Percentiles rank a stretch among this genome's conserved stretches.
phyloP scores from a whole-genome alignment of 257 asterid genomes.

The Nemophila menziesii region DNA sequence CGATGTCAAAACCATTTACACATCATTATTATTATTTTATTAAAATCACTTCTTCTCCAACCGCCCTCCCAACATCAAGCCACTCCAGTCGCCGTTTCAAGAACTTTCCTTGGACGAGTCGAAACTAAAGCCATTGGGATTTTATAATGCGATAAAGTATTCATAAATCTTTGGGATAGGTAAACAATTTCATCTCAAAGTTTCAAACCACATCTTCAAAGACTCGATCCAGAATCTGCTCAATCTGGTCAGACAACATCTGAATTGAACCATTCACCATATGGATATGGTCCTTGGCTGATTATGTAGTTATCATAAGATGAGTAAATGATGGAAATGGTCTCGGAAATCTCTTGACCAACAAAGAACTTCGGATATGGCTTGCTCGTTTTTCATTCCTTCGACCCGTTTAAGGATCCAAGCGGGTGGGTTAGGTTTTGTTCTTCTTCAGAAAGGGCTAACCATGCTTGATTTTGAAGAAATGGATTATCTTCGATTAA shows the following conservation, averaged over 20 bases:
- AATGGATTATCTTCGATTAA: slow-evolving; percentile 73
- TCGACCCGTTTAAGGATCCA: slow-evolving; percentile 64
- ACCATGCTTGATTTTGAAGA: slow-evolving; percentile 84
- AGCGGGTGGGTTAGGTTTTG: slow-evolving; percentile 76
- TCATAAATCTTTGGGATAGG: slow-evolving; percentile 60
- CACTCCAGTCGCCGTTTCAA: slow-evolving; percentile 53
- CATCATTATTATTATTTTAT: too few relatives aligned
- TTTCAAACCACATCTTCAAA: slow-evolving; percentile 64
- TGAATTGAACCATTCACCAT: slow-evolving; percentile 32
- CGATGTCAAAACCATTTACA: too few relatives aligned
- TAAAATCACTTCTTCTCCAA: too few relatives aligned
- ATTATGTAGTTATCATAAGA: too few relatives aligned
- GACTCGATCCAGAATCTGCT: slow-evolving; percentile 62
- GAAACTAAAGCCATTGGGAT: slow-evolving; percentile 90
- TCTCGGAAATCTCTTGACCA: slow-evolving; percentile 97
- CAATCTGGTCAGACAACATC: slow-evolving; percentile 61
- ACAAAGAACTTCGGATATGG: slow-evolving; percentile 83
- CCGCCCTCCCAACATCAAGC: too few relatives aligned
- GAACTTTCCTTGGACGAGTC: slow-evolving; percentile 58
- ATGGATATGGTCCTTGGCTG: too few relatives aligned
- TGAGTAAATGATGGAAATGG: too few relatives aligned
- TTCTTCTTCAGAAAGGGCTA: slow-evolving; percentile 66
- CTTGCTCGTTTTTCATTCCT: slow-evolving; percentile 97
- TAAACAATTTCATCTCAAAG: slow-evolving; percentile 80
- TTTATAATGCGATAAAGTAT: slow-evolving; percentile 52